Percentiles rank a stretch among this genome's conserved stretches.
These are phyloP conservation scores for Exobasidium cylindrosporum DNA, from an alignment of 1,284 basidiomycete genomes.

Conservation along the genomic window DNA sequence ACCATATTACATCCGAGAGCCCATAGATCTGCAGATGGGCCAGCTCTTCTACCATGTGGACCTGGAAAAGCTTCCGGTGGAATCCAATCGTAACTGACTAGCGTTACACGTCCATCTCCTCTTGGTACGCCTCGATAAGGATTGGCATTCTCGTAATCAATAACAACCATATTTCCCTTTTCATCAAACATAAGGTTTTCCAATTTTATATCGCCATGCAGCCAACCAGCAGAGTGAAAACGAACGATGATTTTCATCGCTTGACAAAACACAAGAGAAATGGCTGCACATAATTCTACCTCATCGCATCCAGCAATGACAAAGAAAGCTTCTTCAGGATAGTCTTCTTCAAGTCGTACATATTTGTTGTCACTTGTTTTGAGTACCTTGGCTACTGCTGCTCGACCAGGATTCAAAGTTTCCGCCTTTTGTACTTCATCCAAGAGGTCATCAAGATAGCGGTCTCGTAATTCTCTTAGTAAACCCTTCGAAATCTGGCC, in stretches of 20 bases:
- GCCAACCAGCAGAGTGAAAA: slow-evolving; percentile 49
- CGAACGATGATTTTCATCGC: slow-evolving; percentile 36
- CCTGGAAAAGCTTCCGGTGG: slow-evolving; percentile 46
- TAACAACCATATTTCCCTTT: slow-evolving; percentile 38
- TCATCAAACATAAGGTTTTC: slow-evolving; percentile 53
- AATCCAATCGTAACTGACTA: slow-evolving; percentile 51
- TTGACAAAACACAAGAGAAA: slow-evolving; percentile 41
- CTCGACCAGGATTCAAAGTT: slow-evolving; percentile 38
- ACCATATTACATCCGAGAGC: slow-evolving; percentile 51
- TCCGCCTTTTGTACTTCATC: slow-evolving; percentile 53
- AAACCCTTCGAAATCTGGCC: slow-evolving; percentile 12
- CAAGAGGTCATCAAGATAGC: slow-evolving; percentile 48
- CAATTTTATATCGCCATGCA: slow-evolving; percentile 53
- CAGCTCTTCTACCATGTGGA: slow-evolving; percentile 42
- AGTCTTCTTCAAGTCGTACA: slow-evolving; percentile 50
- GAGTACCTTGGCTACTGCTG: slow-evolving; percentile 33
- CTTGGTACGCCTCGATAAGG: slow-evolving; percentile 43
- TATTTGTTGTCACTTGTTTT: slow-evolving; percentile 47
- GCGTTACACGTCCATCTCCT: slow-evolving; percentile 45
- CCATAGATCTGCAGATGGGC: slow-evolving; percentile 48
- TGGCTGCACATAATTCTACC: slow-evolving; percentile 41
- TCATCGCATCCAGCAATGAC: slow-evolving; percentile 52
- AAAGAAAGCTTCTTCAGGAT: slow-evolving; percentile 53
- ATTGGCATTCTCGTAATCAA: slow-evolving; percentile 53
- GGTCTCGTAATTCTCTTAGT: slow-evolving; percentile 27